Evolutionary conservation across 805 yeast genomes (phyloP).

Genomic region (Cephaloascus albidus): DNA sequence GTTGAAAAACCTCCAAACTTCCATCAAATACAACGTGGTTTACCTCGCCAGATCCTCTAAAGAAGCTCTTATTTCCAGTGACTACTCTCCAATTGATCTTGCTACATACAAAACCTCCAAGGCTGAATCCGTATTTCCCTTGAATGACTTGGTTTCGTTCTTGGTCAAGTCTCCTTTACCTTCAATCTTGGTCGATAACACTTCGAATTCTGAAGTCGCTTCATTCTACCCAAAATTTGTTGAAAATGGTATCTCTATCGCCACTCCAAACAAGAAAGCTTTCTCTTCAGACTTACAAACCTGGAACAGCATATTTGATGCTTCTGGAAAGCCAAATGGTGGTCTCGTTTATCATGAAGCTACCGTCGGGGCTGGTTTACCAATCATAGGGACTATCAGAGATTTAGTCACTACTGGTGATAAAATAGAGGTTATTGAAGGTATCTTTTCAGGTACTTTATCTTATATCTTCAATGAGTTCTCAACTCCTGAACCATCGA

Average conservation of each 20-base stretch:
- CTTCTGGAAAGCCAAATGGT: slow-evolving; percentile 43
- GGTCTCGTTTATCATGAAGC: slow-evolving; percentile 96
- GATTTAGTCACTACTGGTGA: slow-evolving; percentile 93
- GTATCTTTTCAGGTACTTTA: slow-evolving; percentile 92
- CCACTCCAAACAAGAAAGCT: slow-evolving; percentile 98
- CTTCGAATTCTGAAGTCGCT: slow-evolving; percentile 77
- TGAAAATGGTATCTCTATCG: slow-evolving; percentile 76
- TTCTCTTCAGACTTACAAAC: slow-evolving; percentile 67
- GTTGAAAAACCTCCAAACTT: slow-evolving; percentile 45
- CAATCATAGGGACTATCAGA: slow-evolving; percentile 79
- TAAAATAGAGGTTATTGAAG: slow-evolving; percentile 83
- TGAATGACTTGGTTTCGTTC: slow-evolving; percentile 50
- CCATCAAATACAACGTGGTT: slow-evolving; percentile 67
- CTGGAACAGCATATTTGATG: slow-evolving; percentile 71
- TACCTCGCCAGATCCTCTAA: slow-evolving; percentile 65
- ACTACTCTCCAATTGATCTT: slow-evolving; percentile 65
- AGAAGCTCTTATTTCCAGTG: slow-evolving; percentile 57
- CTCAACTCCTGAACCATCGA: slow-evolving; percentile 55
- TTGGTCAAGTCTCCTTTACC: slow-evolving; percentile 64
- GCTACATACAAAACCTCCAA: slow-evolving; percentile 46
- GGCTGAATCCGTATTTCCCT: slow-evolving; percentile 38
- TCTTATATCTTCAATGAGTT: slow-evolving; percentile 93
- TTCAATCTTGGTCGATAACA: slow-evolving; percentile 85
- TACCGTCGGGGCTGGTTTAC: slow-evolving; percentile 97
- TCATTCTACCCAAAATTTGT: slow-evolving; percentile 68